phyloP scores from a whole-genome alignment of 192 early-diverging fungal genomes.

The Pilaira anomala region DNA sequence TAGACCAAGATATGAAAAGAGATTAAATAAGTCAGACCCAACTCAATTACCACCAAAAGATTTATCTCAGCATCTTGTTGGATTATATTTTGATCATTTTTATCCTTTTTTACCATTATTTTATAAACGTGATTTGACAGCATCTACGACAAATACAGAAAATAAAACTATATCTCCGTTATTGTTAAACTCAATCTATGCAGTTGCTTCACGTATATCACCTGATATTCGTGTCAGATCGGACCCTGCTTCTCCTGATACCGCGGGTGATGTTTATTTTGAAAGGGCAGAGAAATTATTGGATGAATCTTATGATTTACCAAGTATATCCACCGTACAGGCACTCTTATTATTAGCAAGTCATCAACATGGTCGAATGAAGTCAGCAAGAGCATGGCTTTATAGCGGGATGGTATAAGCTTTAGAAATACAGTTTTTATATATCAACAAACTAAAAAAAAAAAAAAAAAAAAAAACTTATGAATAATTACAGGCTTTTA shows the following conservation, averaged over 20 bases:
- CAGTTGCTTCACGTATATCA: conserved; percentile 46
- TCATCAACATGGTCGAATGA: conserved; percentile 71
- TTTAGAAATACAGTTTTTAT: no score
- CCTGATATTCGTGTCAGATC: conserved; percentile 28
- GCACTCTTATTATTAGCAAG: conserved; percentile 62
- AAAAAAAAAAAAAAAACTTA: no score
- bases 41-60: conserved; percentile 60
- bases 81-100: conserved; percentile 58
- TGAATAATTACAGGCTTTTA: conserved; percentile 61
- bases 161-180: conserved; percentile 31
- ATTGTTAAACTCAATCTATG: conserved; percentile 49
- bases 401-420: conserved; percentile 63
- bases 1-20: conserved; percentile 25
- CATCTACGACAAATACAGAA: no score
- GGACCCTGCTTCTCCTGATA: conserved; percentile 40
- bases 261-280: conserved; percentile 53
- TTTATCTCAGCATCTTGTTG: conserved; percentile 54
- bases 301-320: conserved; percentile 60
- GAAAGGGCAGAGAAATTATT: conserved; percentile 64
- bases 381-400: conserved; percentile 66
- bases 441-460: no score
- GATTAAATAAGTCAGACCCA: conserved; percentile 31
- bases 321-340: conserved; percentile 58
- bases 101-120: conserved; percentile 69
- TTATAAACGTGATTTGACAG: conserved; percentile 53